Evolutionary conservation across 345 rosid species (phyloP), one percentile per base, ranked within the genome.

Genomic region (Adansonia digitata): DNA sequence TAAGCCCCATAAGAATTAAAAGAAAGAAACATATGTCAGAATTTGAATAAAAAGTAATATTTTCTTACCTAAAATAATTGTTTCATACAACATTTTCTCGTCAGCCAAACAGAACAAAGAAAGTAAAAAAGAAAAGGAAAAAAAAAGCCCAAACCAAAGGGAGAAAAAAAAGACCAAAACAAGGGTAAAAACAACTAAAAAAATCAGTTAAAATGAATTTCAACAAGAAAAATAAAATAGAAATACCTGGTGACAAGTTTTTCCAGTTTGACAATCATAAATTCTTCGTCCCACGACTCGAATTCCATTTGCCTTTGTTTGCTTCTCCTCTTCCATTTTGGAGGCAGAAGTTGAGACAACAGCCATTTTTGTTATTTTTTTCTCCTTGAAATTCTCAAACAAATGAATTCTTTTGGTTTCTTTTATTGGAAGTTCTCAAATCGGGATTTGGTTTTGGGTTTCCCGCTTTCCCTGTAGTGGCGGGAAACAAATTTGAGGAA

Each of bases 241-340:
- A 6, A 9, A 39, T 52, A 92, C 98, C 87, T 91, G 95, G 64
- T 93, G 97, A 78, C 97, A 91, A 7, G 87, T 87, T 77, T 86
- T 90, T n/a, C 95, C 91, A 17, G 84, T 84, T 22, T 81, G 77
- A 13, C 94, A 82, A 79, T 91, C 90, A 26, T 86, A 88, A 48
- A 86, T 84, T 66, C 87, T 80, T 51, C 87, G 81, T 2, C 83
- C 82, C 4, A 82, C 37, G 40, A 90, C 82, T 2, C 90, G 86
- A 77, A 90, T 81, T 29, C 87, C 88, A 29, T 88, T 86, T 72
- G 72, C 69, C 10, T 78, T 86, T 24, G 84, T 49, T 69, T 79
- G 79, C 55, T 80, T 70, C 15, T 27, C 10, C 74, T 63, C 68
- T 70, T 71, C 37, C 15, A 18, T 65, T 49, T 52, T 22, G 14